Conservation (phyloP, 176 grass and related monocot species). For the Metroxylon sagu region DNA sequence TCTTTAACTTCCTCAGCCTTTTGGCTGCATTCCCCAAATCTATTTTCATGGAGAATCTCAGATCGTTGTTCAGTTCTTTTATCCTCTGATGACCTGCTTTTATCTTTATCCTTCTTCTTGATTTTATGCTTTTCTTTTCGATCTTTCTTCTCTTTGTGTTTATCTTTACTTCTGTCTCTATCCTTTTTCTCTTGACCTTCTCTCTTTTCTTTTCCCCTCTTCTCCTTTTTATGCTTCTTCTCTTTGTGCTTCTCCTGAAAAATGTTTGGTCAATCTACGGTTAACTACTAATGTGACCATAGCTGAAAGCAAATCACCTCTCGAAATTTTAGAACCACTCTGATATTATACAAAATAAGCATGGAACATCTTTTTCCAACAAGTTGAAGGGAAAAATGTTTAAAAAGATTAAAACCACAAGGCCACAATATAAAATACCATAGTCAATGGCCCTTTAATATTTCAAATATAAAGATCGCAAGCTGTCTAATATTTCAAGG, state of each 20-base stretch:
- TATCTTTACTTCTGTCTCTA: conserved; percentile 11
- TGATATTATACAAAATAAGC: too few relatives aligned
- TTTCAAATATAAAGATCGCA: too few relatives aligned
- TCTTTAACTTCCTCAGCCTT: background rate
- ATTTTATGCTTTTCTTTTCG: conserved; percentile 12
- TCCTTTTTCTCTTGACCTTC: conserved; percentile 21
- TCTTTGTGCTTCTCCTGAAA: conserved; percentile 68
- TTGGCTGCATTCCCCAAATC: background rate
- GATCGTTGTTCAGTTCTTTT: background rate
- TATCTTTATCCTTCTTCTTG: background rate
- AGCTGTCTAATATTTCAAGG: too few relatives aligned
- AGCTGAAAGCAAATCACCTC: too few relatives aligned
- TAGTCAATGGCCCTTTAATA: too few relatives aligned
- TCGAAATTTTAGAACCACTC: too few relatives aligned
- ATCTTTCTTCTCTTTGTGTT: conserved; percentile 11
- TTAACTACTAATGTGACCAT: too few relatives aligned
- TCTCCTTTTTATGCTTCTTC: conserved; percentile 51
- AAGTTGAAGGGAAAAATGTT: too few relatives aligned
- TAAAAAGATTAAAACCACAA: too few relatives aligned
- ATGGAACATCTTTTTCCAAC: too few relatives aligned
- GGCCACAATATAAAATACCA: too few relatives aligned
- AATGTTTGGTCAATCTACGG: too few relatives aligned
- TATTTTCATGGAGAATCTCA: background rate
- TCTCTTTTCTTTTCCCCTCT: conserved; percentile 15
- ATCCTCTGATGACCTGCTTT: background rate